Evolutionary conservation across 331 rosid genomes (phyloP), one percentile per base, ranked within the genome.

Genomic region (Acacia pycnantha): DNA sequence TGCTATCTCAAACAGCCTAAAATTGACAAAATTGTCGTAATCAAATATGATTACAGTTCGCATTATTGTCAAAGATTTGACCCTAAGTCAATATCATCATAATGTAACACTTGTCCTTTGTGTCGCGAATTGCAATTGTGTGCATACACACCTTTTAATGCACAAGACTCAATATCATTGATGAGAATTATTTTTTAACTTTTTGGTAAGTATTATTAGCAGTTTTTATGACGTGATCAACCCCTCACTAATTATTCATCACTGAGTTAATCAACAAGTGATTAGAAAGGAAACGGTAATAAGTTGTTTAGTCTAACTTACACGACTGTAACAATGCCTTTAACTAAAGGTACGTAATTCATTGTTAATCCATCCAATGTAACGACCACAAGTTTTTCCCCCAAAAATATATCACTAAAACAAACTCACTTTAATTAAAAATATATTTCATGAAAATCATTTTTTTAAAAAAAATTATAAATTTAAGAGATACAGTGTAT

Each of bases 51-150:
- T 86, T 74, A 65, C 43, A 27, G 29, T 24, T 56, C 10, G 70
- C 82, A 53, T 65, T 8, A n/a, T 74, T 61, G 78, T 79, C 80
- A 86, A 82, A 74, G 83, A 79, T 67, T 54, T 73, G 76, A 67
- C 81, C 67, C 44, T 46, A 33, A 22, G 86, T 84, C 77, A 54
- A 79, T 26, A 43, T 66, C 77, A 74, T 27, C 54, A 64, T 64
- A 12, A 78, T 65, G 11, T 29, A 37, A 31, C 50, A 11, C 14
- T 59, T 22, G 3, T 24, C 44, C 54, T 43, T 18, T 26, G 29
- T 41, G 24, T 76, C 4, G 14, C 53, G 10, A 76, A 40, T 76
- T 16, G 35, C 58, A 41, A 76, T 43, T 29, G 61, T 41, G 70
- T 43, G 26, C 41, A 56, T 59, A 10, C 80, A 53, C 71, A 14